These are phyloP conservation scores for Neopestalotiopsis clavispora DNA, from an alignment of 2,329 filamentous ascomycete species.

Conservation along the genomic window DNA sequence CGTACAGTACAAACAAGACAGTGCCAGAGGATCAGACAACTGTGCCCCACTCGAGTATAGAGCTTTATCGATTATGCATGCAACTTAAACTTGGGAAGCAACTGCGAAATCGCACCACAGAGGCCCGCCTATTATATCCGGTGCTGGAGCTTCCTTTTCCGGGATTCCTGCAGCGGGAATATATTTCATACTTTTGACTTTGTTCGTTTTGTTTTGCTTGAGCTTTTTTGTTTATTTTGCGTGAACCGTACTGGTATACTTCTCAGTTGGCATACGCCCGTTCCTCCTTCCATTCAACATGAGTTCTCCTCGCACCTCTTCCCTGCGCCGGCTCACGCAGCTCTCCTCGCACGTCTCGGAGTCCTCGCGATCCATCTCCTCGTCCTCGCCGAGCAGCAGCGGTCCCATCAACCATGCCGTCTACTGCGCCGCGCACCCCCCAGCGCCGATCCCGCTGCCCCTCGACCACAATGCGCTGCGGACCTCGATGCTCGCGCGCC, in stretches of 20 bases:
- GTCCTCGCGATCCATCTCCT: neutral
- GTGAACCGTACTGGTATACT: neutral
- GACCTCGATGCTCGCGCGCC: constrained; percentile 31
- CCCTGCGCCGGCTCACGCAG: constrained; percentile 12
- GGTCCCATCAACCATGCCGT: neutral
- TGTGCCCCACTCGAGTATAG: constrained; percentile 11
- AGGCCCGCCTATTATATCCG: constrained; percentile 3
- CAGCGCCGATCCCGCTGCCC: neutral
- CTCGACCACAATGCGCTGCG: constrained; percentile 28
- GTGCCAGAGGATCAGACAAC: neutral
- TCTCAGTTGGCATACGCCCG: neutral
- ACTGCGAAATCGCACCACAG: constrained; percentile 7
- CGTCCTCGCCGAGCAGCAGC: neutral
- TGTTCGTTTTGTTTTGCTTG: neutral
- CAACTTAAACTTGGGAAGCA: neutral
- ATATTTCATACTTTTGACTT: neutral
- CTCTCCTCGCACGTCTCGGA: constrained; percentile 10
- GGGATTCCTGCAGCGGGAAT: neutral
- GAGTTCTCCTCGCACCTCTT: constrained; percentile 9
- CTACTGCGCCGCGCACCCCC: constrained; percentile 1
- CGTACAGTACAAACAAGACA: constrained; percentile 3
- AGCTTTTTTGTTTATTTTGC: neutral
- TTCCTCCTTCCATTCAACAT: neutral
- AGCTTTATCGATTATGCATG: constrained; percentile 10
- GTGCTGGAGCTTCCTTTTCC: neutral